Conservation (phyloP, 225 moss, liverwort and hornwort species). For the Straminergon stramineum region DNA sequence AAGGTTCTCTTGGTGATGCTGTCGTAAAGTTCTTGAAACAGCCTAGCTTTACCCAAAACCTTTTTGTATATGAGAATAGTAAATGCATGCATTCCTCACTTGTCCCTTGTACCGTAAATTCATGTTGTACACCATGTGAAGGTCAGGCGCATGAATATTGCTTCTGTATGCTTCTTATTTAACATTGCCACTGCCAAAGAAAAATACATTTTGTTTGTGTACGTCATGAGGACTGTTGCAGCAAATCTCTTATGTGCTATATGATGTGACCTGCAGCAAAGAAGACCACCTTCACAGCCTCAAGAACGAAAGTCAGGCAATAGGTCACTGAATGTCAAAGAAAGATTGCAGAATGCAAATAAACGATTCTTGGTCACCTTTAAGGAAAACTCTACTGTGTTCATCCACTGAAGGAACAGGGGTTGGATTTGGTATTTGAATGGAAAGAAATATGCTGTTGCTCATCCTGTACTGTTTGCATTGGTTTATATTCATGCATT, state of each 20-base stretch:
- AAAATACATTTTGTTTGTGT: neutral
- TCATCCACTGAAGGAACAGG: neutral
- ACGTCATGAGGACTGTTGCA: neutral
- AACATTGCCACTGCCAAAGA: neutral
- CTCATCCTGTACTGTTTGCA: neutral
- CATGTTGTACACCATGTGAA: neutral
- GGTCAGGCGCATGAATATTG: neutral
- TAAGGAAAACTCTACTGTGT: neutral
- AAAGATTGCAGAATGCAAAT: neutral
- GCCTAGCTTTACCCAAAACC: neutral
- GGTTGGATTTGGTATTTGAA: neutral
- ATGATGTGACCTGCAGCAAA: slow-evolving; percentile 1
- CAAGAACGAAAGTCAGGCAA: neutral
- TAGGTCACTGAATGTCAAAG: neutral
- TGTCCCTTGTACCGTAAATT: neutral
- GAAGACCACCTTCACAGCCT: neutral
- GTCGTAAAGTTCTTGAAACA: neutral
- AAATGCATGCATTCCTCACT: neutral
- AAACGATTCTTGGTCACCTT: neutral
- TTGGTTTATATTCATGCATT: neutral
- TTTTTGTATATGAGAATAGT: neutral
- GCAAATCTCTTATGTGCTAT: neutral
- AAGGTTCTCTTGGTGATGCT: neutral
- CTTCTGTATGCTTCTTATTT: neutral
- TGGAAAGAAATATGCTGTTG: neutral